Conservation (phyloP, 2,329 filamentous ascomycete genomes). For the Esteya vermicola region DNA sequence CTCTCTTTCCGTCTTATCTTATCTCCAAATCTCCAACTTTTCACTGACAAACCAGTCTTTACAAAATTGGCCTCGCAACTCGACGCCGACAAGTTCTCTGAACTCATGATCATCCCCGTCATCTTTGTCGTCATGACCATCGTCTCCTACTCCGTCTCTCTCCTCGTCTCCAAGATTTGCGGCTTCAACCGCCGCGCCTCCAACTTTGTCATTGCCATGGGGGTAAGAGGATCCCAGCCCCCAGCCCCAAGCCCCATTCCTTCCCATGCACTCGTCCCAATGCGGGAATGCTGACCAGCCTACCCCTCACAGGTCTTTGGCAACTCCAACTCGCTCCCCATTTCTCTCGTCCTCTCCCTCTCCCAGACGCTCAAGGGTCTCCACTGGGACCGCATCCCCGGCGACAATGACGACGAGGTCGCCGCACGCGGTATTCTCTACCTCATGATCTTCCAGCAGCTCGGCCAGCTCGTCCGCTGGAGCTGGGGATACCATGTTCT, state of each 20-base stretch:
- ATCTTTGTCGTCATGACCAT: constrained; percentile 83
- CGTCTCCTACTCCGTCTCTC: constrained; percentile 69
- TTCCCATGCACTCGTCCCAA: no score
- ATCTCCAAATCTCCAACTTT: no score
- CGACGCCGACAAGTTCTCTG: constrained; percentile 75
- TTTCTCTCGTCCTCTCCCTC: constrained; percentile 86
- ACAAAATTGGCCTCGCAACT: constrained; percentile 93
- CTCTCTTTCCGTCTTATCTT: neutral
- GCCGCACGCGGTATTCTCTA: constrained; percentile 89
- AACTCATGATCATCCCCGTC: constrained; percentile 85
- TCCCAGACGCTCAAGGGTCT: constrained; percentile 84
- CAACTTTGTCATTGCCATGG: constrained; percentile 97
- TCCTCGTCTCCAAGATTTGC: constrained; percentile 57
- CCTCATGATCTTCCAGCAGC: constrained; percentile 90
- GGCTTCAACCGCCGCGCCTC: constrained; percentile 70
- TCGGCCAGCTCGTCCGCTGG: constrained; percentile 91
- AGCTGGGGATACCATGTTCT: constrained; percentile 96
- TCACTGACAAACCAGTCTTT: constrained; percentile 80
- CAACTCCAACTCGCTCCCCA: constrained; percentile 95
- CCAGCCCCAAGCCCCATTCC: no score
- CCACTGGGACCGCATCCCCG: constrained; percentile 83
- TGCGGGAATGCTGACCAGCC: no score
- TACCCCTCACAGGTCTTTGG: constrained; percentile 76
- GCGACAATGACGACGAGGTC: constrained; percentile 92
- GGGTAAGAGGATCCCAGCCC: constrained; percentile 27